Conservation (phyloP, 208 protist species). For the Wallacemonas collosoma region DNA sequence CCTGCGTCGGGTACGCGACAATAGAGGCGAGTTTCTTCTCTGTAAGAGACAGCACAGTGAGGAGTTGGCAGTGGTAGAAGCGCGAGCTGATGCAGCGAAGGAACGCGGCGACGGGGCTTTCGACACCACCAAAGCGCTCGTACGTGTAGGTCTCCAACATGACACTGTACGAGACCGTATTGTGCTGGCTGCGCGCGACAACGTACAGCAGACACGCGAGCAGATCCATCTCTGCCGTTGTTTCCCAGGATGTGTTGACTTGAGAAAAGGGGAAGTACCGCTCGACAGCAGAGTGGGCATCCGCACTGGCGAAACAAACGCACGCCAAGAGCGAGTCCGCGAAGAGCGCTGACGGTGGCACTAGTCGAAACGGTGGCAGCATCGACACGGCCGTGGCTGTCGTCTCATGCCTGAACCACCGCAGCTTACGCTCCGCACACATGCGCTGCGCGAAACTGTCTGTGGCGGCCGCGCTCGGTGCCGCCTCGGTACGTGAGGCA, state of each 20-base stretch:
- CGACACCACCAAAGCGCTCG: conserved; percentile 55
- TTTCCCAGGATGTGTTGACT: conserved; percentile 75
- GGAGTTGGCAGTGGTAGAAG: conserved; percentile 31
- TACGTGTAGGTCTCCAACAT: conserved; percentile 50
- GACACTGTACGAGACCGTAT: conserved; percentile 34
- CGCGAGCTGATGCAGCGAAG: conserved; percentile 44
- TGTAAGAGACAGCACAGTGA: background rate
- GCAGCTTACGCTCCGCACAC: conserved; percentile 13
- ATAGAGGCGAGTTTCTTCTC: conserved; percentile 1
- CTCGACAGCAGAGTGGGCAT: conserved; percentile 20
- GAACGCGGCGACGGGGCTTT: conserved; percentile 44
- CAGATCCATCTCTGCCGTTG: conserved; percentile 73
- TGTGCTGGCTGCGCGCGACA: conserved; percentile 36
- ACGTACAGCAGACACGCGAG: conserved; percentile 76
- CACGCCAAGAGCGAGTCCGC: conserved; percentile 35
- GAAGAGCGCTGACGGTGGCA: conserved; percentile 21
- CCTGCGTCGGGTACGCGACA: conserved; percentile 18
- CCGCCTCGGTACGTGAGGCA: background rate
- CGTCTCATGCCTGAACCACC: background rate
- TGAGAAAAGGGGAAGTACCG: conserved; percentile 63
- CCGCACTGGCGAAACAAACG: conserved; percentile 35
- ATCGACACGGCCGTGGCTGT: background rate
- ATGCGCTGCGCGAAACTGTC: conserved; percentile 8
- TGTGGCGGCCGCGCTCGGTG: background rate
- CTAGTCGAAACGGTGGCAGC: background rate